Percentiles rank a stretch among this genome's conserved stretches.
Conservation (phyloP, 306 rosid species). For the Trifolium dubium region DNA sequence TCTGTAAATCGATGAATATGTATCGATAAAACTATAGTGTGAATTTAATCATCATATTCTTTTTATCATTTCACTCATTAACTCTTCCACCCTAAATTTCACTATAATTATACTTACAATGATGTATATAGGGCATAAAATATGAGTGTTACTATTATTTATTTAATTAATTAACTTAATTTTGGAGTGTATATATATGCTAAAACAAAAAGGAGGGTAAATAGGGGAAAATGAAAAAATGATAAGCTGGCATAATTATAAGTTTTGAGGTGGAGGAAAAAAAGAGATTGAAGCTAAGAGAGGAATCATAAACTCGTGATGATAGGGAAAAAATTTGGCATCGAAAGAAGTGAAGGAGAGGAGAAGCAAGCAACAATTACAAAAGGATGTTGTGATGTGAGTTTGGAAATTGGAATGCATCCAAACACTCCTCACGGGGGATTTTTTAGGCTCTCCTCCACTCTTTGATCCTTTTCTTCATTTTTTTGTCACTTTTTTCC, state of each 20-base stretch:
- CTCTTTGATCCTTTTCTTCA: constrained; percentile 42
- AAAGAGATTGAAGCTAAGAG: constrained; percentile 19
- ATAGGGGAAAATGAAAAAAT: constrained; percentile 36
- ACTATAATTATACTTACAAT: no score
- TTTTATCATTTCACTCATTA: no score
- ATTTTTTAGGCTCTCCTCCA: constrained; percentile 41
- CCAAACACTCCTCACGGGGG: constrained; percentile 99
- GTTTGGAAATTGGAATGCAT: constrained; percentile 61
- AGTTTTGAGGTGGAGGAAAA: constrained; percentile 4
- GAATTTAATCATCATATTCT: no score
- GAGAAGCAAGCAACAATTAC: constrained; percentile 61
- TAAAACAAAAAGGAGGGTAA: constrained; percentile 37
- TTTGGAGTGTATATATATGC: no score
- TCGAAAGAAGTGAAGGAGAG: constrained; percentile 83
- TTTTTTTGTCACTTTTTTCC: constrained; percentile 42
- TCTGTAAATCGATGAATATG: no score
- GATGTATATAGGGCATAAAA: no score
- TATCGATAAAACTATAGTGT: no score
- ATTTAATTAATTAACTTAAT: no score
- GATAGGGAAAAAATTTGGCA: constrained; percentile 57
- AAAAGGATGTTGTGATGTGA: constrained; percentile 62
- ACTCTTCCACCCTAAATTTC: no score
- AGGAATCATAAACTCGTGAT: constrained; percentile 69
- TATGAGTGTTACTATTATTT: no score
- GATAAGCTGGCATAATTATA: not conserved